Evolutionary conservation across 2,329 filamentous ascomycete species (phyloP).

Genomic region (Plectosphaerella sp.): DNA sequence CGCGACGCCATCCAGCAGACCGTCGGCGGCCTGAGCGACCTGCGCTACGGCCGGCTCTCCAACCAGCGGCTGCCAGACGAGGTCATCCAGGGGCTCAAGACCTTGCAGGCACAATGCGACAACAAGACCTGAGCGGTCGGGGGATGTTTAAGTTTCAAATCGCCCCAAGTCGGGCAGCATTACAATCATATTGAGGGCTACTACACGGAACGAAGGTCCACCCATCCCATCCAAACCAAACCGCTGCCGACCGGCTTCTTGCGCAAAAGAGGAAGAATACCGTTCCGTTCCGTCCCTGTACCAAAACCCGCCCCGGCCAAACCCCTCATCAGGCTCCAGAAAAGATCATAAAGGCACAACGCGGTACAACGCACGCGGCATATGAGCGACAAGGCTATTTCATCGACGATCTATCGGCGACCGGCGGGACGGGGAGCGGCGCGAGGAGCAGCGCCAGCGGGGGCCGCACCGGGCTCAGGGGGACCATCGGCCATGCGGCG

Average conservation of each 20-base stretch:
- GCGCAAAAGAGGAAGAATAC: too few relatives aligned
- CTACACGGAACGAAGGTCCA: slow-evolving; percentile 1
- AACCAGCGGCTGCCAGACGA: slow-evolving; percentile 61
- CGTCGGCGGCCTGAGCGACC: slow-evolving; percentile 72
- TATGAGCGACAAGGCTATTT: too few relatives aligned
- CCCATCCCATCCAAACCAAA: too few relatives aligned
- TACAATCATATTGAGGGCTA: neutral
- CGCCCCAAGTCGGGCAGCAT: neutral
- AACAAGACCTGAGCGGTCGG: slow-evolving; percentile 29
- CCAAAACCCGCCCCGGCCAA: too few relatives aligned
- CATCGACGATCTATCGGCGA: neutral
- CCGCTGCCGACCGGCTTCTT: too few relatives aligned
- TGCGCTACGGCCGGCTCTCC: slow-evolving; percentile 73
- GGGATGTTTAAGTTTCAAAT: neutral
- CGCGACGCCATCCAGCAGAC: slow-evolving; percentile 59
- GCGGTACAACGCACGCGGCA: too few relatives aligned
- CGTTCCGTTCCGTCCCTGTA: too few relatives aligned
- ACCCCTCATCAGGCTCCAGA: too few relatives aligned
- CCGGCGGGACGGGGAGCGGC: neutral
- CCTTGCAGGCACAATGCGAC: slow-evolving; percentile 61
- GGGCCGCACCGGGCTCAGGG: neutral
- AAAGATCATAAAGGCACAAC: too few relatives aligned
- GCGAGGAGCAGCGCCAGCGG: too few relatives aligned
- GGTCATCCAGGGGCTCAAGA: slow-evolving; percentile 61
- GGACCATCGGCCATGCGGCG: slow-evolving; percentile 17